Base-by-base conservation (phyloP, 1,284 basidiomycete genomes). In the Ceratobasidium sp. region DNA sequence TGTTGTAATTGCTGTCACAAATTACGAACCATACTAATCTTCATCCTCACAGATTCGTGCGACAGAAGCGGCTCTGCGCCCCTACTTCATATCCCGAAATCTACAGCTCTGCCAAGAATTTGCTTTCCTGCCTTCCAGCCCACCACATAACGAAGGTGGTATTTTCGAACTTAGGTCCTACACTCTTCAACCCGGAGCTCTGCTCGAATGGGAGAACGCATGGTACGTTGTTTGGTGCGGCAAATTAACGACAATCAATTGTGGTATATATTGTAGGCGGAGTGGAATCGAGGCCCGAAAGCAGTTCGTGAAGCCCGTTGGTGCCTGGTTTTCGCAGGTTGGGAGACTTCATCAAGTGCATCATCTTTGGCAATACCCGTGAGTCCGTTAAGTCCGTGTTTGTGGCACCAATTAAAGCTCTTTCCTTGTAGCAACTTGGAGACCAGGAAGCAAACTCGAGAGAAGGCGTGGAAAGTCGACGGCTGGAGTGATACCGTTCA, bases 331-430 rank as follows among this genome's bases (percentile, higher is more conserved):
- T 80, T 90, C 91, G 49, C 95, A 97, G 79, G 85, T 96, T 52
- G 95, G 96, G 50, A 85, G 90, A 68, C 43, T 72, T 20, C 71
- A 72, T 38, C 78, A 80, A 71, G 93, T 96, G 20, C 91, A 96
- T 77, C 94, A 96, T 80, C 85, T 96, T 79, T 96, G 94, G 94
- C 93, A 95, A 80, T 96, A 94, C 77, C 87, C 89, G 90, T 93
- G 75, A 76, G 91, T 83, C 31, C 47, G 32, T 17, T 22, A 49
- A 35, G 52, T 69, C 62, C 45, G 27, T 71, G 65, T 68, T 58
- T 70, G 54, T 22, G n/a, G 22, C 7, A 47, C 10, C 45, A 12
- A 47, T 47, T 15, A 6, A 12, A 20, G 58, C 70, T 43, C 50
- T 70, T 12, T 56, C 35, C 71, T 69, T 55, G 42, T 72, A 93